Evolutionary conservation across 495 filamentous ascomycete genomes (phyloP), one percentile per base, ranked within the genome.

Genomic region (Podospora bellae-mahoneyi): DNA sequence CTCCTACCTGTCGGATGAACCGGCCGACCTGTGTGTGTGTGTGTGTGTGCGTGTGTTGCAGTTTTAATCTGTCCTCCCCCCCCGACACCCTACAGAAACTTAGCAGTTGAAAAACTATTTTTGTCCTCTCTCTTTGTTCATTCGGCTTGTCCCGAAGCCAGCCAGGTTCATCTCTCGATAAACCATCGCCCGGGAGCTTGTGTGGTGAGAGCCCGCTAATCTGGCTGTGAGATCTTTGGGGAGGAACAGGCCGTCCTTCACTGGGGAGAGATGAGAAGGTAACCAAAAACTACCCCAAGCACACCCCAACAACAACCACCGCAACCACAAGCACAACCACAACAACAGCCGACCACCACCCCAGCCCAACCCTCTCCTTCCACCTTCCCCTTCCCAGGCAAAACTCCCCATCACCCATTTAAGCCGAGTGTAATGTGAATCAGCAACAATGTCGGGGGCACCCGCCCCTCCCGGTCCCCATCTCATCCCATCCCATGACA

Each of bases 71-170:
- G 55, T 20, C n/a, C 18, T 20, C 18, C 55, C 13, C 13, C 23
- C 54, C 6, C 0, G 6, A 26, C 18, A n/a, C 54, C 1, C 23
- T 23, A 23, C 23, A 23, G 23, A 23, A 23, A 23, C 23, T 23
- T 23, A 23, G 23, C 23, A 23, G 23, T 23, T 23, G 23, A 23
- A 1, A 23, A 23, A 3, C 55, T 58, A 58, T 58, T 58, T 58
- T 26, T 26, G 18, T 58, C 55, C 30, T 19, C 23, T 26, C n/a
- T 58, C 5, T 58, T 58, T 20, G 23, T 23, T 20, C 23, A 58
- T 26, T 58, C 55, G 55, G 55, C 55, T 58, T 58, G 55, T 58
- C 55, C 55, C 55, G 55, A 58, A 20, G 4, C 16, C 23, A 26
- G 16, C 23, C 23, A 23, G 0, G 23, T 4, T 58, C 55, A 26